Base-by-base conservation (phyloP, 495 filamentous ascomycete species). In the Hyaloscypha finlandica region DNA sequence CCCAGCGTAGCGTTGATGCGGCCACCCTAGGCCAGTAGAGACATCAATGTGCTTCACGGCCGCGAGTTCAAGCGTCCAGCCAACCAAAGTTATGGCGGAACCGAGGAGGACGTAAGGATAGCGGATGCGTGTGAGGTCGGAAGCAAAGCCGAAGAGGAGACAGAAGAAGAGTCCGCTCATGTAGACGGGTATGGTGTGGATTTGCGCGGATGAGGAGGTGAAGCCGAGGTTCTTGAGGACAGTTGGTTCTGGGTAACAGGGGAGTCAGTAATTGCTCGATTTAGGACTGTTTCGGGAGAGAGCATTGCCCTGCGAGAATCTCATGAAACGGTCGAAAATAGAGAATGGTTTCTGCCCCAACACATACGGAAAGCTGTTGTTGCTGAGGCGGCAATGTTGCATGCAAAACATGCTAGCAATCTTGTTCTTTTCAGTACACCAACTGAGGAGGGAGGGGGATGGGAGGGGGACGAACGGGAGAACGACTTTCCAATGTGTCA, bases 181-280 rank as follows among this genome's bases (percentile, higher is more conserved):
- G 67, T 87, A 88, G 30, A 85, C 77, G 5, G 86, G 86, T 54
- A 86, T 83, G 42, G 78, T 84, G 70, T 83, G 81, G 8, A 86
- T 78, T 60, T 88, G 84, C 0, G 85, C 84, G 4, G 74, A 74
- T 9, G 81, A 70, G 2, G 78, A 72, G 0, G 79, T 80, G 79
- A 78, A 88, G n/a, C 85, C 86, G 8, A 88, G 77, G 48, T 85
- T 79, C 25, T 77, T 74, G 52, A 88, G 75, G 64, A 87, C 86
- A 2, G 81, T 86, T 0, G 84, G 84, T 16, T 82, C 25, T 25
- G 25, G 25, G 25, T 25, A 25, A 25, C 25, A 25, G 25, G 25
- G 25, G 25, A 25, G 25, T 25, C 25, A 25, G 25, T 2, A 25
- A 25, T 25, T 25, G 25, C 25, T 25, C 25, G 25, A 25, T 25